Evolutionary conservation across 2,329 filamentous ascomycete species (phyloP).

Genomic region (Ophiocordyceps camponoti-floridani): DNA sequence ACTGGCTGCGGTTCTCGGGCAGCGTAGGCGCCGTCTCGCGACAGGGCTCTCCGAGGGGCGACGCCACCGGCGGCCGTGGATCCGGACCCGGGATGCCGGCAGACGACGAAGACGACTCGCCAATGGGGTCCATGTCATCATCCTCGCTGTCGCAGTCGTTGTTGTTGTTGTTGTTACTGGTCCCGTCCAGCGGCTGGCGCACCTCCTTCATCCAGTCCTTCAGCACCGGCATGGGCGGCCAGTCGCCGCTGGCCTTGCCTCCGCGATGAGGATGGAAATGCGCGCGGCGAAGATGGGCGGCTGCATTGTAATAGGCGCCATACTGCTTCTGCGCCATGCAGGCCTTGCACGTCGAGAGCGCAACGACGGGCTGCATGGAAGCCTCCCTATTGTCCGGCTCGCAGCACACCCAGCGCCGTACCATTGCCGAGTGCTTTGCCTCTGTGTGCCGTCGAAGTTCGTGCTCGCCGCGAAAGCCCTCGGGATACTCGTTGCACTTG

Average conservation of each 20-base stretch:
- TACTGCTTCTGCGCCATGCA: slow-evolving; percentile 38
- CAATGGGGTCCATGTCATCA: slow-evolving; percentile 10
- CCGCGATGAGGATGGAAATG: slow-evolving; percentile 38
- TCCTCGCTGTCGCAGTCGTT: slow-evolving; percentile 31
- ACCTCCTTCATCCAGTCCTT: slow-evolving; percentile 46
- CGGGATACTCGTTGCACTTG: slow-evolving; percentile 64
- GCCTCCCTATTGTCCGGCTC: slow-evolving; percentile 24
- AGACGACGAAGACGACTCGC: slow-evolving; percentile 3
- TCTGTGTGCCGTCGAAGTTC: slow-evolving; percentile 56
- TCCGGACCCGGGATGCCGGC: slow-evolving; percentile 3
- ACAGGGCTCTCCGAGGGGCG: slow-evolving; percentile 7
- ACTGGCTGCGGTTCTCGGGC: slow-evolving; percentile 26
- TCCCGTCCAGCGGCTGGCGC: slow-evolving; percentile 28
- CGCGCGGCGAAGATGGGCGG: slow-evolving; percentile 36
- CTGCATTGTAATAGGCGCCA: slow-evolving; percentile 40
- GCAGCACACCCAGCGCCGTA: slow-evolving; percentile 37
- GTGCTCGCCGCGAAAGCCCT: slow-evolving; percentile 82
- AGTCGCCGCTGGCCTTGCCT: slow-evolving; percentile 38
- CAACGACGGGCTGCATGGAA: slow-evolving; percentile 28
- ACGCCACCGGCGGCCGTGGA: slow-evolving; percentile 2
- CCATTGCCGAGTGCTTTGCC: slow-evolving; percentile 35
- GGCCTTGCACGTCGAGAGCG: slow-evolving; percentile 36
- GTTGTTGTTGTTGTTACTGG: slow-evolving; percentile 20
- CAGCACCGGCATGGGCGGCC: slow-evolving; percentile 37
- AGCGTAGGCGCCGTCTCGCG: slow-evolving; percentile 9